Evolutionary conservation across 2,329 filamentous ascomycete genomes (phyloP), one percentile per base, ranked within the genome.

Genomic region (Ophiocordyceps camponoti-saundersi): DNA sequence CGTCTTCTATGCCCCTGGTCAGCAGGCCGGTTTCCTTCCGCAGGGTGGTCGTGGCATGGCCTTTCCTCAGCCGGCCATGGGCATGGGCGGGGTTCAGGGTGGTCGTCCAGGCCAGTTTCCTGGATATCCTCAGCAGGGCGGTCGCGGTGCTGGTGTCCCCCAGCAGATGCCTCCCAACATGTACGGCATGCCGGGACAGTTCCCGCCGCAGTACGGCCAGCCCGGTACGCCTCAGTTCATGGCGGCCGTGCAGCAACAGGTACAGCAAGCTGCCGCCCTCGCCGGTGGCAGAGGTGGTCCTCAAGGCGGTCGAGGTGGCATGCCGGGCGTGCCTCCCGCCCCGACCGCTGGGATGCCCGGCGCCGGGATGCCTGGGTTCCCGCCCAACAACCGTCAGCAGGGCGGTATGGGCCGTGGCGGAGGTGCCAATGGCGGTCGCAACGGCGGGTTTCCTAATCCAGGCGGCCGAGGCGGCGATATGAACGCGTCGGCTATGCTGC

Each of bases 1-100:
- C 48, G 88, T 96, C 70, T 96, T 92, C 76, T 94, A 94, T 64
- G 83, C 82, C 52, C 84, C 86, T 53, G 85, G 85, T 46, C 80
- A 87, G 67, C 79, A 87, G 70, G 80, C 81, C 53, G 74, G 73
- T 50, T 83, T 81, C 70, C 71, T 81, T 53, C 77, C 76, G 51
- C 72, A 76, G 58, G 75, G 71, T 50, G 76, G 79, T 48, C 78
- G 79, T 50, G 79, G 77, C 48, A 77, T 82, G 65, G 75, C 75
- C 46, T 83, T 82, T 71, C 74, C 77, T 34, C 76, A 80, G 60
- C 69, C 69, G 45, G 74, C 69, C 48, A 77, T 82, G 68, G 73
- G 71, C 50, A 75, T 82, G 63, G 82, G 85, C 49, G 77, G 75
- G 57, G 80, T 81, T 55, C 86, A 87, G 62, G 83, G 78, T 56